Base-by-base conservation (phyloP, 2,329 filamentous ascomycete genomes). In the Ophiognomonia clavigignenti-juglandacearum region DNA sequence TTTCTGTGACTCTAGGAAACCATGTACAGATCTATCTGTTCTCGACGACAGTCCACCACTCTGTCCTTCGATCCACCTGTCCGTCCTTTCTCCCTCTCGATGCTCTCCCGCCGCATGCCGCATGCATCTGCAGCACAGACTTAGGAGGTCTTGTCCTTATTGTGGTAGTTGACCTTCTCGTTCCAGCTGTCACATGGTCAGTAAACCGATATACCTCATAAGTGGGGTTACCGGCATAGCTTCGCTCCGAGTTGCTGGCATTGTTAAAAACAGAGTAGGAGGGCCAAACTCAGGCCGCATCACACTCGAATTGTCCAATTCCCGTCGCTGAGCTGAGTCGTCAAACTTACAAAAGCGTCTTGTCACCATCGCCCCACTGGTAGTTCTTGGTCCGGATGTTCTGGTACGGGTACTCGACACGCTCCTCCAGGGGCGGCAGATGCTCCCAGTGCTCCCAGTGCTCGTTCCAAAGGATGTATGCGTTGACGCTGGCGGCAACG, bases 391-490 rank as follows among this genome's bases (percentile, higher is more conserved):
- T 80, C 20, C 39, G 35, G 70, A 98, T 87, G 80, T 98, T 98
- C 82, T 95, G 88, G 83, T 95, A 98, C 51, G 90, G 75, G 73
- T 97, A 98, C 77, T 97, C 88, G 62, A 79, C 73, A 64, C 88
- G 86, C 75, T 98, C 93, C 77, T 95, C 89, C 59, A 92, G 77
- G 57, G 93, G 87, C 52, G 86, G 82, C 69, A 88, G 73, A 74
- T 97, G 92, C 44, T 70, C 73, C 82, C 86, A 89, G 79, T 98
- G 93, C 73, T 95, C 88, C 92, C 92, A 97, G 73, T 98, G 93
- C 75, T 95, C 88, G 62, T 81, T 83, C 89, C 90, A 98, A 54
- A 96, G 83, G 64, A 84, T 83, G 69, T 86, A 96, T 61, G 91
- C 91, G 69, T 98, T 98, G 71, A 83, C 74, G 57, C 72, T 67